These are phyloP conservation scores for Dichomitus squalens DNA, from an alignment of 1,284 basidiomycete species.

Conservation along the genomic window DNA sequence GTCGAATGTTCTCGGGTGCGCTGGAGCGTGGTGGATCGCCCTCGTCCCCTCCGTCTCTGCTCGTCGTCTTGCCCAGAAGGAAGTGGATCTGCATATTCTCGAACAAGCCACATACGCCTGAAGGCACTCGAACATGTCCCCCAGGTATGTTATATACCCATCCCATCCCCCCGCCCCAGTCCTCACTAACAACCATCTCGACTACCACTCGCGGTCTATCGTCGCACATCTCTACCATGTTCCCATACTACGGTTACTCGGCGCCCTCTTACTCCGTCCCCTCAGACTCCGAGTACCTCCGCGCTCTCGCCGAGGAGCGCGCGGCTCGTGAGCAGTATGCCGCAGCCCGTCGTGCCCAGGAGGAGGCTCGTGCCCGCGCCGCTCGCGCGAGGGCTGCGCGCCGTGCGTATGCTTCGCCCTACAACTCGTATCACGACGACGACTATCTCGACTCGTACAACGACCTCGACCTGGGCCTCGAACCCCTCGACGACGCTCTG, in stretches of 20 bases:
- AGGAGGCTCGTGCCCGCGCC: slow-evolving; percentile 34
- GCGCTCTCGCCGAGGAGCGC: slow-evolving; percentile 35
- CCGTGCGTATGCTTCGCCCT: slow-evolving; percentile 26
- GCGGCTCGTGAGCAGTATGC: slow-evolving; percentile 34
- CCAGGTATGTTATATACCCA: slow-evolving; percentile 5
- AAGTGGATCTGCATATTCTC: background rate
- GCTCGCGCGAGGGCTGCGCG: slow-evolving; percentile 32
- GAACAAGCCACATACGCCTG: slow-evolving; percentile 2
- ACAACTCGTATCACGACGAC: slow-evolving; percentile 30
- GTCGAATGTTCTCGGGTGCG: background rate
- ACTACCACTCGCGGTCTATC: background rate
- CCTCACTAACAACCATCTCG: slow-evolving; percentile 1
- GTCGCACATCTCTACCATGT: slow-evolving; percentile 12
- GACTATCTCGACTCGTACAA: slow-evolving; percentile 19
- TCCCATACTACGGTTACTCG: slow-evolving; percentile 15
- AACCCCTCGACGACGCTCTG: slow-evolving; percentile 8
- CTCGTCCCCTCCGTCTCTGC: background rate
- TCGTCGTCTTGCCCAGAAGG: background rate
- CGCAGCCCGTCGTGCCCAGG: slow-evolving; percentile 34
- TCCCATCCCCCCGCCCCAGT: too few relatives aligned
- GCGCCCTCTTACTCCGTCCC: slow-evolving; percentile 18
- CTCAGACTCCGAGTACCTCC: slow-evolving; percentile 31
- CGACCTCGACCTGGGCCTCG: slow-evolving; percentile 13
- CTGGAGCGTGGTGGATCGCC: background rate
- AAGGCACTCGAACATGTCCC: slow-evolving; percentile 4